phyloP scores from a whole-genome alignment of 2,329 filamentous ascomycete genomes.

The Cladophialophora psammophila region DNA sequence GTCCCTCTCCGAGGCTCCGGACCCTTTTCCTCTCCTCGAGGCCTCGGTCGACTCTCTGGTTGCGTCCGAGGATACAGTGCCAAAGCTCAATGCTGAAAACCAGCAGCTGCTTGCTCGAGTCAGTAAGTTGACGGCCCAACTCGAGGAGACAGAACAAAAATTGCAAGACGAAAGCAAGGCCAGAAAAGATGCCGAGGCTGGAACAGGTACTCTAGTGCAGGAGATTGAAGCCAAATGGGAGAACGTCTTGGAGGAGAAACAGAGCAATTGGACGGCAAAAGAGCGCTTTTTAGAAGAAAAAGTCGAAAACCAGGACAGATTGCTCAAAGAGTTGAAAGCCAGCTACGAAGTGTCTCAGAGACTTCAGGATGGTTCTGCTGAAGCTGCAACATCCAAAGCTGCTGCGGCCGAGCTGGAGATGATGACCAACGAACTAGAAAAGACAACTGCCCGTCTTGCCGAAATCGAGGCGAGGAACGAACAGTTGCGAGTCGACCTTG shows the following conservation, averaged over 20 bases:
- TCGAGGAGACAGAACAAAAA: conserved; percentile 81
- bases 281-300: conserved; percentile 92
- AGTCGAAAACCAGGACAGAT: conserved; percentile 87
- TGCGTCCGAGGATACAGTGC: conserved; percentile 88
- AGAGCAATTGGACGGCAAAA: conserved; percentile 94
- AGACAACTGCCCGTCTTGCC: conserved; percentile 82
- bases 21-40: conserved; percentile 94
- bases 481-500: conserved; percentile 86
- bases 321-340: conserved; percentile 93
- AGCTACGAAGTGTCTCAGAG: conserved; percentile 96
- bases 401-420: conserved; percentile 92
- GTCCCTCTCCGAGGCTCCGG: conserved; percentile 90
- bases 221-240: conserved; percentile 91
- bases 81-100: conserved; percentile 88
- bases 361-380: conserved; percentile 71
- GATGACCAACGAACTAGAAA: conserved; percentile 87
- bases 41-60: conserved; percentile 95
- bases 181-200: conserved; percentile 77
- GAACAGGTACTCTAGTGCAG: conserved; percentile 79
- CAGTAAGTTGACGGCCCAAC: conserved; percentile 74
- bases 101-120: conserved; percentile 83
- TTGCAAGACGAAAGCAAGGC: conserved; percentile 78
- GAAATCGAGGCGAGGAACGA: conserved; percentile 95
- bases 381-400: conserved; percentile 67
- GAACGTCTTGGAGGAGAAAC: conserved; percentile 89